These are phyloP conservation scores for Thalassiosira mediterranea DNA, from an alignment of 352 stramenopile species.

Conservation along the genomic window DNA sequence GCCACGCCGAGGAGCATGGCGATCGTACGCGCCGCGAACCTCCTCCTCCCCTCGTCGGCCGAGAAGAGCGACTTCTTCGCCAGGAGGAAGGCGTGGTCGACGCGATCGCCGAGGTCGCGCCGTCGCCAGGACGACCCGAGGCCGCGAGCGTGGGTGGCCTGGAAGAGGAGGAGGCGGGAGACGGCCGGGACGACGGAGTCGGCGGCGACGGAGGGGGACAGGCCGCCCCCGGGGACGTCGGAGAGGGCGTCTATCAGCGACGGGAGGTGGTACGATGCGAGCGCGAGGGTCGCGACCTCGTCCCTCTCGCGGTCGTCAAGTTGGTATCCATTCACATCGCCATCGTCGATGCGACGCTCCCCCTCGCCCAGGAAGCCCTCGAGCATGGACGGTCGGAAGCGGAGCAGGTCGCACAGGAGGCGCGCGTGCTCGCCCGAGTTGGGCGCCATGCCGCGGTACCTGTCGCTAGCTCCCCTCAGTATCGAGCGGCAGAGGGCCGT, in stretches of 20 bases:
- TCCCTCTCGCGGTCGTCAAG: constrained; percentile 25
- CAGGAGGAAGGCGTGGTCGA: constrained; percentile 57
- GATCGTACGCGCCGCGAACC: constrained; percentile 37
- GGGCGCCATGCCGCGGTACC: constrained; percentile 48
- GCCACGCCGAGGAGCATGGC: constrained; percentile 37
- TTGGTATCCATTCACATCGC: constrained; percentile 9
- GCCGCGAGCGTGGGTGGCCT: constrained; percentile 26
- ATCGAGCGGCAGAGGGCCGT: constrained; percentile 46
- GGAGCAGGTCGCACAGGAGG: constrained; percentile 47
- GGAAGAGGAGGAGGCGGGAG: constrained; percentile 20
- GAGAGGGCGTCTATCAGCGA: constrained; percentile 55
- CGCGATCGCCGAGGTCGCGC: constrained; percentile 45
- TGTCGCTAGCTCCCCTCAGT: constrained; percentile 39
- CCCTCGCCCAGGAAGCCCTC: constrained; percentile 15
- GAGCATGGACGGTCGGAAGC: constrained; percentile 25
- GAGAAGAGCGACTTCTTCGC: constrained; percentile 55
- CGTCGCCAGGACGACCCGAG: constrained; percentile 45
- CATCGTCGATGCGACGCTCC: background rate
- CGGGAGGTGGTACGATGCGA: constrained; percentile 37
- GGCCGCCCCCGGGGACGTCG: constrained; percentile 64
- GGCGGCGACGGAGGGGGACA: constrained; percentile 59
- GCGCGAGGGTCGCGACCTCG: constrained; percentile 28
- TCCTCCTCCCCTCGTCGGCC: constrained; percentile 45
- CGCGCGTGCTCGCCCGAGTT: constrained; percentile 50
- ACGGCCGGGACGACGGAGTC: constrained; percentile 59